Evolutionary conservation across 306 rosid genomes (phyloP).

Genomic region (Lathyrus oleraceus): DNA sequence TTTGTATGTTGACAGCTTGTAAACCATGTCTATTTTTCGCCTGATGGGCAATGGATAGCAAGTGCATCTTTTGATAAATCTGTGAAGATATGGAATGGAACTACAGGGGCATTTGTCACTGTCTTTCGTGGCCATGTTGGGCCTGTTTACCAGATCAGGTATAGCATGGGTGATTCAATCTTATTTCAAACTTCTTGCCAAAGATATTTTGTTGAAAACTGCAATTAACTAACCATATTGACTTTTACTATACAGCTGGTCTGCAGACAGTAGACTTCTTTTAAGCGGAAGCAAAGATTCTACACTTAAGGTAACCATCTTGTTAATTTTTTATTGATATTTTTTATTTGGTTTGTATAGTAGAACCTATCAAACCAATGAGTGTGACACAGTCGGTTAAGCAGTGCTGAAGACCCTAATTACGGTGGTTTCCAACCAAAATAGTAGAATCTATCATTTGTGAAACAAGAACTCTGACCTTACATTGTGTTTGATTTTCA

Average conservation of each 20-base stretch:
- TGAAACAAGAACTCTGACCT: constrained; percentile 17
- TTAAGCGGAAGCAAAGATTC: constrained; percentile 94
- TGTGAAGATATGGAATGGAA: constrained; percentile 87
- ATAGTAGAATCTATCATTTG: neutral
- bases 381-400: neutral
- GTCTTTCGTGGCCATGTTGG: constrained; percentile 93
- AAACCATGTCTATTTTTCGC: constrained; percentile 90
- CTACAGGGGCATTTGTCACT: constrained; percentile 76
- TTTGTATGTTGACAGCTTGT: constrained; percentile 62
- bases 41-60: constrained; percentile 98
- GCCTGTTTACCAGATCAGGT: constrained; percentile 95
- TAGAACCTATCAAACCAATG: neutral
- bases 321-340: neutral
- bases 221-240: constrained; percentile 31
- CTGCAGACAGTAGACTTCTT: constrained; percentile 94
- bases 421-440: neutral
- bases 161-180: neutral
- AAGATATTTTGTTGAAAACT: constrained; percentile 17
- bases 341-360: constrained; percentile 14
- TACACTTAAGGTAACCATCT: constrained; percentile 71
- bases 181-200: constrained; percentile 18
- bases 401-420: neutral
- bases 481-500: constrained; percentile 19
- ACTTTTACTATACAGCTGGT: constrained; percentile 69
- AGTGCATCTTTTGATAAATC: constrained; percentile 96